Conservation (phyloP, 257 asterid genomes). For the Solanum chmielewskii region DNA sequence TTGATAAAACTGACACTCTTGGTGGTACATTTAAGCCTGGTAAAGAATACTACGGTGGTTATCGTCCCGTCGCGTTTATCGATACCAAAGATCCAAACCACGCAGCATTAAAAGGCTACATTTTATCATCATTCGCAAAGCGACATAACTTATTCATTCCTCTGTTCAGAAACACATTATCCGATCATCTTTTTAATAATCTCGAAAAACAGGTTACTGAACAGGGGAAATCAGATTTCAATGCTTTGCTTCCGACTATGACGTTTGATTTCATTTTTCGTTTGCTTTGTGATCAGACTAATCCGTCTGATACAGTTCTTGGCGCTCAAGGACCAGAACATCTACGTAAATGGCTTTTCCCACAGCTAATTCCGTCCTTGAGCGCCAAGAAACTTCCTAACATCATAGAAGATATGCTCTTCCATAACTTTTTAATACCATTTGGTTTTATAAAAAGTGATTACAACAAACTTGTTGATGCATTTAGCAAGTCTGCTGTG, state of each 20-base stretch:
- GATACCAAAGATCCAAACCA: constrained; percentile 57
- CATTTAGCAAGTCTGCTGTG: constrained; percentile 23
- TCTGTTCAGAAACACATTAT: constrained; percentile 18
- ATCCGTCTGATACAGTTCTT: constrained; percentile 22
- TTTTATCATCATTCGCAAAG: constrained; percentile 18
- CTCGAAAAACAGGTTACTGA: constrained; percentile 36
- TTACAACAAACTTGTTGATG: constrained; percentile 36
- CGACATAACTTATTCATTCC: constrained; percentile 34
- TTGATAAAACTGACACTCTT: constrained; percentile 55
- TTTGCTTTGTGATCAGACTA: constrained; percentile 26
- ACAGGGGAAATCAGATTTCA: constrained; percentile 35
- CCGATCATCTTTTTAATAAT: constrained; percentile 24
- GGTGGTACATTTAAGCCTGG: constrained; percentile 83
- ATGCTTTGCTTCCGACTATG: constrained; percentile 26
- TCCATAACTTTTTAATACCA: constrained; percentile 45
- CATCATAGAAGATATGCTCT: constrained; percentile 35
- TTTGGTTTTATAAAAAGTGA: constrained; percentile 22
- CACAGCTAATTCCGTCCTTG: constrained; percentile 49
- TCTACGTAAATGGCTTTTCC: constrained; percentile 43
- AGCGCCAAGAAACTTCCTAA: constrained; percentile 40
- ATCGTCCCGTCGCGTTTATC: constrained; percentile 49
- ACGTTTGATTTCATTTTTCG: constrained; percentile 66
- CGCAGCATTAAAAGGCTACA: constrained; percentile 28
- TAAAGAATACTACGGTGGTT: constrained; percentile 48
- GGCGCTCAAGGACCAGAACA: constrained; percentile 31